These are phyloP conservation scores for Heliamphora exappendiculata DNA, from an alignment of 148 eudicot genomes.

Conservation along the genomic window DNA sequence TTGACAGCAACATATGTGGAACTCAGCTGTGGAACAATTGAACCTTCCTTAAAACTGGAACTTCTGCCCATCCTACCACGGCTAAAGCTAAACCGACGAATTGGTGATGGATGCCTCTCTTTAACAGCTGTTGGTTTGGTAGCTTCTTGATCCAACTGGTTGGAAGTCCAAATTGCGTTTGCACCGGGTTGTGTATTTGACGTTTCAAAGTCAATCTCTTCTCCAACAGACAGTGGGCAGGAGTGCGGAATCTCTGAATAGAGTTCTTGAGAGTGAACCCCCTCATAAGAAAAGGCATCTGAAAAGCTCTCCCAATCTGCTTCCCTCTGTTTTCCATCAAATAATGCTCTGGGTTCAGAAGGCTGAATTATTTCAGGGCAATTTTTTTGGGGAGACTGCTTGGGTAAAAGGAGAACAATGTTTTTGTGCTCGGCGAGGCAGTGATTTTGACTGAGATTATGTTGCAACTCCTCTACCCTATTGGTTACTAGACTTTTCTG, in stretches of 20 bases:
- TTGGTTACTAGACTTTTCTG: constrained; percentile 12
- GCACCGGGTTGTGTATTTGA: constrained; percentile 10
- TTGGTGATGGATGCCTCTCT: constrained; percentile 32
- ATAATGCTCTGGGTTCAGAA: constrained; percentile 20
- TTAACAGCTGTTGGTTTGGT: constrained; percentile 20
- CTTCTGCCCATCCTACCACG: constrained; percentile 55
- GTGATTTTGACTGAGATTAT: constrained; percentile 17
- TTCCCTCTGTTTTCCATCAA: constrained; percentile 37
- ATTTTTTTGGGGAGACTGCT: constrained; percentile 27
- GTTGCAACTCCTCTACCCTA: constrained; percentile 13
- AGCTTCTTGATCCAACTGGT: constrained; percentile 15
- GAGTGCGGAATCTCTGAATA: constrained; percentile 36
- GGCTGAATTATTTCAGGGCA: constrained; percentile 25
- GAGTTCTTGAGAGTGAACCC: constrained; percentile 14
- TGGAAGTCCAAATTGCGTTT: constrained; percentile 14
- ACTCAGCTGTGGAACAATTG: constrained; percentile 27
- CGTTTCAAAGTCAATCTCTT: constrained; percentile 16
- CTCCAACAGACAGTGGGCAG: constrained; percentile 29
- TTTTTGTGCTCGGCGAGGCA: constrained; percentile 28
- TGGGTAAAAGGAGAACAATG: constrained; percentile 52
- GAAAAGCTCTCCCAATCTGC: constrained; percentile 39
- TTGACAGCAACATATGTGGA: constrained; percentile 26
- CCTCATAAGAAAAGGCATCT: constrained; percentile 30
- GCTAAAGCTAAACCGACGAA: constrained; percentile 46
- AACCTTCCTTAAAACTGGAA: constrained; percentile 61